These are phyloP conservation scores for Pyracantha coccinea DNA, from an alignment of 331 rosid species.

Conservation along the genomic window DNA sequence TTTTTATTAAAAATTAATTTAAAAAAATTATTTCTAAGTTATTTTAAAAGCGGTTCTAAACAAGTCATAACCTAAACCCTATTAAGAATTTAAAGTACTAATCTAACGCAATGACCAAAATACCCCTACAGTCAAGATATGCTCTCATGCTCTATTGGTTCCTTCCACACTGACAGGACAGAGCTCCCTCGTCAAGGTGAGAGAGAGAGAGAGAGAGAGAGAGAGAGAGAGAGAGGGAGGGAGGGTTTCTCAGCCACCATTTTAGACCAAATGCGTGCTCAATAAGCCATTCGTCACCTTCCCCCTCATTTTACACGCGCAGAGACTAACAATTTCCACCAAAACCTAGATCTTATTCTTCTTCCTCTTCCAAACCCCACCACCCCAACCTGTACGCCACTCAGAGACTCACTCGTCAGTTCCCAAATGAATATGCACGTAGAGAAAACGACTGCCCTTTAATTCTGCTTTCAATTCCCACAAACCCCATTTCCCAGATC, in stretches of 20 bases:
- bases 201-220: neutral
- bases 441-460: neutral
- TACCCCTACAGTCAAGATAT: conserved; percentile 7
- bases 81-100: no score
- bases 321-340: neutral
- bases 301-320: conserved; percentile 17
- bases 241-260: conserved; percentile 38
- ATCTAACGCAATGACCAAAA: neutral
- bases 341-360: conserved; percentile 50
- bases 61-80: no score
- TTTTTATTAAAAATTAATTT: no score
- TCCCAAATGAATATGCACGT: neutral
- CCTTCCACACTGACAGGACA: conserved; percentile 9
- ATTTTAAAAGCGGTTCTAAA: no score
- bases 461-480: neutral
- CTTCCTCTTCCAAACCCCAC: conserved; percentile 16
- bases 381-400: conserved; percentile 26
- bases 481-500: conserved; percentile 36
- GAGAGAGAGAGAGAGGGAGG: conserved; percentile 6
- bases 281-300: conserved; percentile 33
- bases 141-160: conserved; percentile 27
- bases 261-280: conserved; percentile 61
- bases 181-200: neutral
- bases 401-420: neutral
- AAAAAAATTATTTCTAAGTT: no score